Percentiles rank a stretch among this genome's conserved stretches.
Evolutionary conservation across 345 rosid species (phyloP).

Genomic region (Laguncularia racemosa): DNA sequence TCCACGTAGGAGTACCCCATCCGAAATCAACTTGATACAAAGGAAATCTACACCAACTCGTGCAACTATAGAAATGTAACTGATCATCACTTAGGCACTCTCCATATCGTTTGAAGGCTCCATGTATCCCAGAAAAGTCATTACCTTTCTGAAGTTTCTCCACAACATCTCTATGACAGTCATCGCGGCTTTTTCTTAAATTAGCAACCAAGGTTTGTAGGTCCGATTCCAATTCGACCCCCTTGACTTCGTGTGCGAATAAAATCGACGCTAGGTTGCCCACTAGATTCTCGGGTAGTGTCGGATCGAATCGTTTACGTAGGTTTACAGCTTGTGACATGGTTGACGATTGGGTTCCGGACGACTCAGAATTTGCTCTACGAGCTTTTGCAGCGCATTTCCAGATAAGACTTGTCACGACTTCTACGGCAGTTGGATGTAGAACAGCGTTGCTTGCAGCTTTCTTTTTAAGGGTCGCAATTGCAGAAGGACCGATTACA

Average conservation of each 20-base stretch:
- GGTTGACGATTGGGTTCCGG: not conserved
- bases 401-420: conserved; percentile 7
- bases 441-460: not conserved
- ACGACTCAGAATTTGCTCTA: not conserved
- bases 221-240: not conserved
- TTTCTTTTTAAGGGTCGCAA: conserved; percentile 1
- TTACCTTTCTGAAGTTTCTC: conserved; percentile 8
- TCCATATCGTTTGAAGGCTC: conserved; percentile 10
- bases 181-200: conserved; percentile 11
- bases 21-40: conserved; percentile 30
- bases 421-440: conserved; percentile 8
- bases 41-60: conserved; percentile 13
- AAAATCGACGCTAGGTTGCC: conserved; percentile 15
- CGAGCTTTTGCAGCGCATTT: conserved; percentile 13
- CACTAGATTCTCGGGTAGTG: not conserved
- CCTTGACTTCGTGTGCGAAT: conserved; percentile 4
- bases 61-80: too few relatives aligned
- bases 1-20: conserved; percentile 42
- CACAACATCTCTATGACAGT: conserved; percentile 1
- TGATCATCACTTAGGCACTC: too few relatives aligned
- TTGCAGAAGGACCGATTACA: not conserved
- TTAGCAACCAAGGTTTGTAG: conserved; percentile 17
- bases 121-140: not conserved
- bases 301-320: not conserved
- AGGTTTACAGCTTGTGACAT: conserved; percentile 12